Base-by-base conservation (phyloP, 2,329 filamentous ascomycete species). In the Cladosporium sp. region DNA sequence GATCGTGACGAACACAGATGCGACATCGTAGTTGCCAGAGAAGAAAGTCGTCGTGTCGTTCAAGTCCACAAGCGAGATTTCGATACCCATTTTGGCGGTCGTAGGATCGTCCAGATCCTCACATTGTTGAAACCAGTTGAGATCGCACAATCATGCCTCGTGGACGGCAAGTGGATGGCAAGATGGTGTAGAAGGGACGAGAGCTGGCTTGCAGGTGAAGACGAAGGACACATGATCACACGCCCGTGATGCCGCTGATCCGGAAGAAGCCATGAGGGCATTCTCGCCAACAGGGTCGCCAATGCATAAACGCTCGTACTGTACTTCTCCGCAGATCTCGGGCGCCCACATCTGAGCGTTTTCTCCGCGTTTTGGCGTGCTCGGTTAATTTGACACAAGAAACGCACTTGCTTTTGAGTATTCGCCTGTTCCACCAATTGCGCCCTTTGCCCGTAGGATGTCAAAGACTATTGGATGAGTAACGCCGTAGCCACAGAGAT, bases 41-140 rank as follows among this genome's bases (percentile, higher is more conserved):
- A 54, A 54, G 43, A 54, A 54, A 20, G 52, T 47, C 15, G 52
- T 54, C n/a, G 52, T 54, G 22, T 47, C 52, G 37, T 47, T 37
- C 37, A 54, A 29, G 9, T 43, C 37, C 4, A 32, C 36, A 20
- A 47, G 19, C 9, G 43, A 38, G 24, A 29, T 29, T 20, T 54
- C 38, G 17, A 50, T 22, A 29, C 38, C 47, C 47, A 50, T 50
- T 7, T 5, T 29, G 39, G 38, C 19, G 24, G 36, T 18, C 7
- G 20, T 32, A 24, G 27, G 7, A 2, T 17, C 13, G 17, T 15
- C 36, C 8, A n/a, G 27, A 7, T 38, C 11, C 7, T 17, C 17
- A 17, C n/a, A 38, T 38, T 24, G 41, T 20, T 32, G 41, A 13
- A 34, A 11, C 17, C 24, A 17, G 18, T 15, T 43, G 15, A 12